Evolutionary conservation across 129 eudicot species (phyloP), one percentile per base, ranked within the genome.

Genomic region (Escallonia rubra): DNA sequence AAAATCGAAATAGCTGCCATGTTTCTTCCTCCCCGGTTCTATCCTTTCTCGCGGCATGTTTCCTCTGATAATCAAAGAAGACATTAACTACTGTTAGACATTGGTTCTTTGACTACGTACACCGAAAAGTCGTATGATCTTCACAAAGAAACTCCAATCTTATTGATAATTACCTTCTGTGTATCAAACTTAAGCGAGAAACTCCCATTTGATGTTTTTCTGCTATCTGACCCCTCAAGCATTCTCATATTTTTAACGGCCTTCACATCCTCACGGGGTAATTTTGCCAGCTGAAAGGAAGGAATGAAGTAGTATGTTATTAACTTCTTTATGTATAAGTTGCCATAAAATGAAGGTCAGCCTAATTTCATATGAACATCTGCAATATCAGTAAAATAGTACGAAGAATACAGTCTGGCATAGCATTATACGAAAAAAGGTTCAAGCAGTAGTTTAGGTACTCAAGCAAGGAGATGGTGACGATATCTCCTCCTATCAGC

Each of bases 1-100:
- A 94, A 78, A 94, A 94, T 59, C 91, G 79, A 54, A 75, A 89
- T 41, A 94, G 81, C n/a, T 80, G 82, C 99, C 99, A 91, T 65
- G 86, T 70, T 84, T 90, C 99, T 75, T 94, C 99, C 74, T 94
- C 99, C 47, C 88, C 96, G 41, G 79, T 72, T 86, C 75, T 73
- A 63, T 94, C 99, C 78, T 87, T 82, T 74, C 99, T 87, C 45
- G 81, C 84, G 45, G 99, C 96, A 75, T 70, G 52, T 45, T 77
- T 87, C 23, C 61, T 86, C 89, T 86, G 65, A 79, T 72, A 74
- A 73, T 74, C 72, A 76, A 66, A 48, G 66, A 45, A 12, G 59
- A 69, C 64, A 41, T 9, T 59, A 65, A 59, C 63, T 71, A 64
- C 63, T 41, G 46, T 71, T 54, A 78, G 9, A 68, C 62, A 69